Evolutionary conservation across 1,284 basidiomycete genomes (phyloP).

Genomic region (Ceratorhiza oryzae-sativae): DNA sequence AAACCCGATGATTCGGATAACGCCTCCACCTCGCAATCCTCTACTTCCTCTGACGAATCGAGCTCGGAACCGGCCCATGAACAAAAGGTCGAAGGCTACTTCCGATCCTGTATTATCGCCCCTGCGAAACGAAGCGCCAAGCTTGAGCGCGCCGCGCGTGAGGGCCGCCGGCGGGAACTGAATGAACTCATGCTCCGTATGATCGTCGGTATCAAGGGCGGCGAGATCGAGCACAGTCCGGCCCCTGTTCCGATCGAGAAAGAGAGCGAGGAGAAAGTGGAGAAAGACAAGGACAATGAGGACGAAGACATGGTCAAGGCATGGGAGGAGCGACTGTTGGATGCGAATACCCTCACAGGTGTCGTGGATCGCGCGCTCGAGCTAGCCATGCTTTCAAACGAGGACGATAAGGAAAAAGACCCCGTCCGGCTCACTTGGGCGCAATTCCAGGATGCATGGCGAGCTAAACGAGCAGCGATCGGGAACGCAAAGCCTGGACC

Average conservation of each 20-base stretch:
- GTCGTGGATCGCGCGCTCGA: slow-evolving; percentile 48
- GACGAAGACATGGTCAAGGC: slow-evolving; percentile 41
- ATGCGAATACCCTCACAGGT: neutral
- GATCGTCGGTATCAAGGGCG: slow-evolving; percentile 71
- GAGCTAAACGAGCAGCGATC: neutral
- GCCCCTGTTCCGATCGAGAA: slow-evolving; percentile 23
- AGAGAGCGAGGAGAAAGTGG: slow-evolving; percentile 51
- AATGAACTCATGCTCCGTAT: slow-evolving; percentile 81
- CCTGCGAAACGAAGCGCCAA: slow-evolving; percentile 65
- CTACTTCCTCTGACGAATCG: neutral
- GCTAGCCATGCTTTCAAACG: slow-evolving; percentile 41
- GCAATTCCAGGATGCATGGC: slow-evolving; percentile 52
- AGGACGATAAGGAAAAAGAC: slow-evolving; percentile 52
- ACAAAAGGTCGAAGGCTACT: slow-evolving; percentile 57
- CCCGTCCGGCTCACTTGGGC: slow-evolving; percentile 77
- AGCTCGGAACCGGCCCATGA: neutral
- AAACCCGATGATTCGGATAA: neutral
- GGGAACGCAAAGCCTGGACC: slow-evolving; percentile 12
- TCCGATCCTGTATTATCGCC: slow-evolving; percentile 76
- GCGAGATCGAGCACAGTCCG: slow-evolving; percentile 63
- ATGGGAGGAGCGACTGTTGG: neutral
- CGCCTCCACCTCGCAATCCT: neutral
- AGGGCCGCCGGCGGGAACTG: slow-evolving; percentile 69
- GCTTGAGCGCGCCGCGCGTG: slow-evolving; percentile 65
- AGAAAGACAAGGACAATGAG: slow-evolving; percentile 47